A percentile compares a stretch with the other conserved stretches of the same genome.
Evolutionary conservation across 768 basidiomycete species (phyloP).

Genomic region (Termitomyces eurrhizus): DNA sequence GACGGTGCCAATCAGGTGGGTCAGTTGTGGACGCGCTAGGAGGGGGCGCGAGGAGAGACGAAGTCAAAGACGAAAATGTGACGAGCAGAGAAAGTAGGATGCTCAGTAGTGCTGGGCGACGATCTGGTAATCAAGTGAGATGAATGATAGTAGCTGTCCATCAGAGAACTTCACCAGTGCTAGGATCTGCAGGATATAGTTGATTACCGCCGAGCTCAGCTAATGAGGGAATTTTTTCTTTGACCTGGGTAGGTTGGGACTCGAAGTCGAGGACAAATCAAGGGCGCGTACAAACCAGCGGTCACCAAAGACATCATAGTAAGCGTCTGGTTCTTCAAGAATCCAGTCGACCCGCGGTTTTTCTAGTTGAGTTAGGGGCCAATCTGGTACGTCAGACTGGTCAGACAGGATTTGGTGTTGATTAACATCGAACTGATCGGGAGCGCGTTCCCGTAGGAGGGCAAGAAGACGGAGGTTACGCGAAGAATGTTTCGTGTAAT

Average conservation of each 20-base stretch:
- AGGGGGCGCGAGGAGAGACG: slow-evolving; percentile 64
- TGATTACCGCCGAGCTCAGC: slow-evolving; percentile 78
- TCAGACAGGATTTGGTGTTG: slow-evolving; percentile 67
- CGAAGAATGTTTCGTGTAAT: slow-evolving; percentile 72
- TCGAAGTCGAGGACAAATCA: slow-evolving; percentile 12
- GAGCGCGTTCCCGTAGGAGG: slow-evolving; percentile 52
- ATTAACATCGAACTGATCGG: slow-evolving; percentile 39
- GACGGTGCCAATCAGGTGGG: slow-evolving; percentile 68
- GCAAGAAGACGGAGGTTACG: slow-evolving; percentile 69
- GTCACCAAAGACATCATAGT: slow-evolving; percentile 84
- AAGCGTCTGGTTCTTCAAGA: slow-evolving; percentile 67
- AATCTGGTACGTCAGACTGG: slow-evolving; percentile 72
- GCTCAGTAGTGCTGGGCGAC: slow-evolving; percentile 67
- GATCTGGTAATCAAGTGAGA: slow-evolving; percentile 43
- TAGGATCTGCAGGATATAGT: slow-evolving; percentile 72
- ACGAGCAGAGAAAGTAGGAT: slow-evolving; percentile 76
- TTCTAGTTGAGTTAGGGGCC: slow-evolving; percentile 72
- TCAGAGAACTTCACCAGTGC: slow-evolving; percentile 44
- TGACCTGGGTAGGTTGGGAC: slow-evolving; percentile 46
- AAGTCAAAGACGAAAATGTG: slow-evolving; percentile 72
- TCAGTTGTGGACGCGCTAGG: slow-evolving; percentile 41
- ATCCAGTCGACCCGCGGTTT: slow-evolving; percentile 92
- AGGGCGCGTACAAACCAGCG: slow-evolving; percentile 72
- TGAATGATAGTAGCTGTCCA: neutral
- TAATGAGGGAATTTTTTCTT: slow-evolving; percentile 79